phyloP scores from a whole-genome alignment of 768 basidiomycete species.

The Rhodotorula taiwanensis region DNA sequence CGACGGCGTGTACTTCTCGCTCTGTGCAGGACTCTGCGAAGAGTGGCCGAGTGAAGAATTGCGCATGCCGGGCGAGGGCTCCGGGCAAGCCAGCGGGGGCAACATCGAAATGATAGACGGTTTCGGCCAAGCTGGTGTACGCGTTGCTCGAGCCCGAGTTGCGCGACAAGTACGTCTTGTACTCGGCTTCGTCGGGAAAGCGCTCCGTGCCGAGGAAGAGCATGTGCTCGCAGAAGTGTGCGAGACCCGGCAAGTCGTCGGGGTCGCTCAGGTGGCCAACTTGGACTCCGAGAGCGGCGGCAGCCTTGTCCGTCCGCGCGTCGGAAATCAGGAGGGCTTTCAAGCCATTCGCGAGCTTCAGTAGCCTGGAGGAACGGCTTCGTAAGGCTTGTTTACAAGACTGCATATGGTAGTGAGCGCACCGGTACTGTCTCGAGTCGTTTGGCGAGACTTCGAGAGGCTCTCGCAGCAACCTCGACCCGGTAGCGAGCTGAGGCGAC shows the following conservation, averaged over 20 bases:
- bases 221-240: constrained; percentile 93
- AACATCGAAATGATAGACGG: constrained; percentile 71
- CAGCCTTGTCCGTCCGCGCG: constrained; percentile 79
- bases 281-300: constrained; percentile 86
- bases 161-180: constrained; percentile 57
- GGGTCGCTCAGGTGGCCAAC: constrained; percentile 93
- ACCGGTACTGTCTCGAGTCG: constrained; percentile 22
- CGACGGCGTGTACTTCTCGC: constrained; percentile 88
- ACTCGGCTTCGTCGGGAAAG: constrained; percentile 89
- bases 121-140: constrained; percentile 82
- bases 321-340: constrained; percentile 79
- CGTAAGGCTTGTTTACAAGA: no score
- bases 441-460: constrained; percentile 19
- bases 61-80: constrained; percentile 46
- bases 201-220: constrained; percentile 68
- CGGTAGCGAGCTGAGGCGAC: no score
- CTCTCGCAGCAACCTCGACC: no score
- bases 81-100: constrained; percentile 49
- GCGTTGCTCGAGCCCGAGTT: constrained; percentile 77
- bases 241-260: constrained; percentile 84
- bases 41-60: constrained; percentile 85
- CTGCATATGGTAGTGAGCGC: background rate
- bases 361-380: constrained; percentile 48
- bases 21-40: constrained; percentile 77
- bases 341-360: constrained; percentile 82